Evolutionary conservation across 1,139 yeast genomes (phyloP).

Genomic region (Kazachstania sp.): DNA sequence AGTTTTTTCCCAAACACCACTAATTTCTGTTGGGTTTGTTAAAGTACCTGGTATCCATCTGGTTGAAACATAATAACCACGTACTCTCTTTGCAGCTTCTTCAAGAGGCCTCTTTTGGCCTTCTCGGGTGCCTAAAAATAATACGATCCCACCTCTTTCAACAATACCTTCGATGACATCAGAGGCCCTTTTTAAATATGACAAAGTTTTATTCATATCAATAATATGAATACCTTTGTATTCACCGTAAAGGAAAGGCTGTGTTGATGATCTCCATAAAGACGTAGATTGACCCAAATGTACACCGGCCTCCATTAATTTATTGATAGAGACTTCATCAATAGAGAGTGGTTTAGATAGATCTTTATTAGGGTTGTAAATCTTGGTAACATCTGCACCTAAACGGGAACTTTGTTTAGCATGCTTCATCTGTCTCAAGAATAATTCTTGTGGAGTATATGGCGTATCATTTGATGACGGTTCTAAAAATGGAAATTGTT

Average conservation of each 20-base stretch:
- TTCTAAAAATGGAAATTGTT: constrained; percentile 29
- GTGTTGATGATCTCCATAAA: constrained; percentile 75
- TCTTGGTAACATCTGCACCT: constrained; percentile 58
- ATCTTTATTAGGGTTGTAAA: constrained; percentile 65
- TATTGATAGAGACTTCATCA: constrained; percentile 53
- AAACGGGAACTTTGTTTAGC: constrained; percentile 39
- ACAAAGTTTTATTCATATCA: constrained; percentile 74
- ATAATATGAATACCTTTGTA: constrained; percentile 85
- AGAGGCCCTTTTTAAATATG: constrained; percentile 68
- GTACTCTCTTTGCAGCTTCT: constrained; percentile 67
- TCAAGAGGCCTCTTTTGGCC: constrained; percentile 71
- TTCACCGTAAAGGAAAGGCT: constrained; percentile 79
- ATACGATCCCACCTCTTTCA: constrained; percentile 72
- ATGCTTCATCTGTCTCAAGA: constrained; percentile 57
- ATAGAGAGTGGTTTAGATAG: constrained; percentile 47
- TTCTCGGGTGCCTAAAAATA: constrained; percentile 77
- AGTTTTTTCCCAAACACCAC: constrained; percentile 46
- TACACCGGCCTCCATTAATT: constrained; percentile 83
- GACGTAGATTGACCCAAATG: constrained; percentile 87
- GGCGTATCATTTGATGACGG: constrained; percentile 36
- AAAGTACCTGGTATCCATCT: constrained; percentile 96
- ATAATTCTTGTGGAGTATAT: constrained; percentile 69
- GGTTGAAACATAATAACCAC: constrained; percentile 72
- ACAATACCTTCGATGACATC: constrained; percentile 74
- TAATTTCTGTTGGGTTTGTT: constrained; percentile 73